Base-by-base conservation (phyloP, 345 rosid genomes). In the Murraya paniculata region DNA sequence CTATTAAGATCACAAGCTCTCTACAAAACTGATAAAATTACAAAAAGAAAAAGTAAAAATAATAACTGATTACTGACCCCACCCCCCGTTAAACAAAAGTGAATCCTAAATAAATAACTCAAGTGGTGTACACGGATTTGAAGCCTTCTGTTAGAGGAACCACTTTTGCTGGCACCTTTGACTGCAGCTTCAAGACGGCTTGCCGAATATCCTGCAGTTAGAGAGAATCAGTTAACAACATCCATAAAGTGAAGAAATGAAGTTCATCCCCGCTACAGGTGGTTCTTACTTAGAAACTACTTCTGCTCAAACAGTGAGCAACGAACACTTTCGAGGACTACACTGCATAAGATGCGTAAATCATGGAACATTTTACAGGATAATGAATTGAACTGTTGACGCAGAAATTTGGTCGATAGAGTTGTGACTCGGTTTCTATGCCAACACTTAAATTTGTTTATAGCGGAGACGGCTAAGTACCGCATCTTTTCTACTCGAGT, bases 121-220 rank as follows among this genome's bases (percentile, higher is more conserved):
- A 86, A 2, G 93, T 78, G 78, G 93, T 81, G 79, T 92, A 77
- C 76, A 53, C 69, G n/a, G 97, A 93, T 84, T 89, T 93, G 87
- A 93, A 93, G 80, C 99, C 99, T 87, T 93, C 96, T 7, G 94
- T 95, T 57, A 93, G 84, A 67, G 98, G 94, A 75, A 92, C 85
- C n/a, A 92, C 97, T 84, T 95, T 95, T 14, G 94, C 95, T 2
- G 96, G 88, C 16, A 95, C 89, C 81, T 84, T 92, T 50, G 93
- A 82, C 75, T 93, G 99, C 91, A 95, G 81, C 89, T 89, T 91
- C 50, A 83, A 41, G 6, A 81, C 91, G 65, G 97, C 98, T 84
- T 81, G 86, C 4, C 91, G 94, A 62, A 95, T 95, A 57, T 95
- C 98, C 98, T 95, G 95, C 80, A 84, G 68, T 50, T 61, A 68